Evolutionary conservation across 306 rosid genomes (phyloP).

Genomic region (Cyamopsis tetragonoloba): DNA sequence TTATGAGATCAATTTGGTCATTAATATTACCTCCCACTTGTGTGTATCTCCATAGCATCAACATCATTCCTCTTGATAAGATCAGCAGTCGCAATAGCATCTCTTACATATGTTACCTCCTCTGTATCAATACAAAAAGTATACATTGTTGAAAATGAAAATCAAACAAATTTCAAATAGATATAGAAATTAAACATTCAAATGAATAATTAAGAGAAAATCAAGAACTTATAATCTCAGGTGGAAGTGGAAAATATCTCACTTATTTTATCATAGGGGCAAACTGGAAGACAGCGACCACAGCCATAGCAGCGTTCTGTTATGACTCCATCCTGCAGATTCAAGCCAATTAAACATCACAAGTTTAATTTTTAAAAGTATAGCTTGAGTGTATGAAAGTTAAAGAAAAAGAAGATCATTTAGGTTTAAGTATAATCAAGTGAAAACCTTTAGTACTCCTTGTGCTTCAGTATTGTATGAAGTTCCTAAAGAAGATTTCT

Average conservation of each 20-base stretch:
- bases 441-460: constrained; percentile 32
- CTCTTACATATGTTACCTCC: constrained; percentile 66
- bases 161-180: neutral
- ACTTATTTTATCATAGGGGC: constrained; percentile 95
- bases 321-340: constrained; percentile 75
- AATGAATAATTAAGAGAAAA: constrained; percentile 10
- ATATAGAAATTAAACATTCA: neutral
- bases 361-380: neutral
- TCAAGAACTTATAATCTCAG: constrained; percentile 4
- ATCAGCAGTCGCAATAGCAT: constrained; percentile 53
- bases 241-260: constrained; percentile 12
- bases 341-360: constrained; percentile 9
- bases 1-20: neutral
- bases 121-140: constrained; percentile 39
- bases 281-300: constrained; percentile 91
- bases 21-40: constrained; percentile 69
- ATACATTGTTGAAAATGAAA: neutral
- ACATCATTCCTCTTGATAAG: constrained; percentile 62
- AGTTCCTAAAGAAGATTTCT: constrained; percentile 28
- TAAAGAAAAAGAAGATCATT: neutral
- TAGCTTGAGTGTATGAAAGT: neutral
- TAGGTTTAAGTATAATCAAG: neutral
- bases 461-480: constrained; percentile 29
- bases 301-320: constrained; percentile 95
- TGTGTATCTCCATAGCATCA: constrained; percentile 87